These are phyloP conservation scores for Yamadazyma dendronema DNA, from an alignment of 1,139 yeast species.

Conservation along the genomic window DNA sequence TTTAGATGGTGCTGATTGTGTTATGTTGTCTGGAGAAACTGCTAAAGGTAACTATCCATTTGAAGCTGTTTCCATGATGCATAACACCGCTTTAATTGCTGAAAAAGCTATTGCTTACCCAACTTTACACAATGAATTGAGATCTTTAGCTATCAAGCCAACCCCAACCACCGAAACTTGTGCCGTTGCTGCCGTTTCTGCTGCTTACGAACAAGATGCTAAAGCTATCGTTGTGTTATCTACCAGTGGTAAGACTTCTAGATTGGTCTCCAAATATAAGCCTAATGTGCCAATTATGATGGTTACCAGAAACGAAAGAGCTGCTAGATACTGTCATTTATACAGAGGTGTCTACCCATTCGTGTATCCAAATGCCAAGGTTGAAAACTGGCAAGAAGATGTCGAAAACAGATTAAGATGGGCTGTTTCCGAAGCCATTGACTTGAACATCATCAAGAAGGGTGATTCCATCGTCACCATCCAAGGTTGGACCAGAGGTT, in stretches of 20 bases:
- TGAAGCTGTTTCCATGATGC: constrained; percentile 98
- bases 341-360: constrained; percentile 99
- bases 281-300: constrained; percentile 96
- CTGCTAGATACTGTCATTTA: constrained; percentile 94
- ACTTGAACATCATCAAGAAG: constrained; percentile 77
- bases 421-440: constrained; percentile 90
- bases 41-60: constrained; percentile 99
- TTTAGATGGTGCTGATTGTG: constrained; percentile 99
- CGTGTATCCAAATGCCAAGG: constrained; percentile 66
- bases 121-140: constrained; percentile 84
- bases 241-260: constrained; percentile 92
- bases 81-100: constrained; percentile 93
- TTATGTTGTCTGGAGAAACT: constrained; percentile 98
- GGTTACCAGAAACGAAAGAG: constrained; percentile 92
- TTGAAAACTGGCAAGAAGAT: constrained; percentile 92
- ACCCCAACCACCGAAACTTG: constrained; percentile 94
- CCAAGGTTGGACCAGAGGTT: constrained; percentile 99
- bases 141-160: constrained; percentile 83
- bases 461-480: constrained; percentile 93
- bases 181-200: constrained; percentile 95
- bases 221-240: constrained; percentile 96
- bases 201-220: constrained; percentile 94
- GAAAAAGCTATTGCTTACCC: constrained; percentile 95
- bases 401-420: constrained; percentile 92
- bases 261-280: constrained; percentile 95